Base-by-base conservation (phyloP, 2,329 filamentous ascomycete genomes). In the Cytospora piceae region DNA sequence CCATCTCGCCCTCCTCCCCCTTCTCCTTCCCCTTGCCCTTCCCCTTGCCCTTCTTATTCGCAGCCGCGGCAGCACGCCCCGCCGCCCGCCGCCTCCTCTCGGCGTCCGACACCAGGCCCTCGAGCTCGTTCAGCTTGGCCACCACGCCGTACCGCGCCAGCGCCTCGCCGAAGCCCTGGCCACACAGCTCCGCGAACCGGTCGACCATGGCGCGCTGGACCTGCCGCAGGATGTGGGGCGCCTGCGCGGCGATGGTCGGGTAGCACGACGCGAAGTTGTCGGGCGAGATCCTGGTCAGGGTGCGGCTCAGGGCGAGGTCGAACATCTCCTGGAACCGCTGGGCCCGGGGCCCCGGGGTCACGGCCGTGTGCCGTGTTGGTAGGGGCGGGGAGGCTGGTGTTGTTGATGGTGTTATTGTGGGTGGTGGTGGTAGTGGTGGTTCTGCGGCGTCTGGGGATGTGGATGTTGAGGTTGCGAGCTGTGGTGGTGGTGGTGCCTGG, bases 221-320 rank as follows among this genome's bases (percentile, higher is more conserved):
- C 69, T 82, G 80, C 68, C 77, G 78, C 71, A 89, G 77, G 46
- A 83, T 80, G 9, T 75, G 77, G 29, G 83, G 83, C 24, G 85
- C 81, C 67, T 79, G 77, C 49, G 75, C 73, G 22, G 84, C 81
- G n/a, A 88, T 79, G 24, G 83, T 86, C 53, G 87, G 87, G 73
- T 87, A 90, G 76, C 87, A 90, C 2, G 82, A 78, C 2, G 82
- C 82, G 70, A 89, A 84, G 73, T 85, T 86, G 58, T 83, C 79
- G 77, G 82, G 86, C 69, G 77, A 81, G 63, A 89, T 79, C 72
- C 84, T 83, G 69, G 74, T 77, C 37, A 89, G 80, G 2, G 87
- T 88, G 70, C 81, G 82, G 55, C 75, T 70, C 29, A 89, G 80
- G 32, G 82, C 81, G 65, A 79, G 76, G 62, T 79, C 78, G 73